phyloP scores from a whole-genome alignment of 2,329 filamentous ascomycete species.

The Emergomyces orientalis region DNA sequence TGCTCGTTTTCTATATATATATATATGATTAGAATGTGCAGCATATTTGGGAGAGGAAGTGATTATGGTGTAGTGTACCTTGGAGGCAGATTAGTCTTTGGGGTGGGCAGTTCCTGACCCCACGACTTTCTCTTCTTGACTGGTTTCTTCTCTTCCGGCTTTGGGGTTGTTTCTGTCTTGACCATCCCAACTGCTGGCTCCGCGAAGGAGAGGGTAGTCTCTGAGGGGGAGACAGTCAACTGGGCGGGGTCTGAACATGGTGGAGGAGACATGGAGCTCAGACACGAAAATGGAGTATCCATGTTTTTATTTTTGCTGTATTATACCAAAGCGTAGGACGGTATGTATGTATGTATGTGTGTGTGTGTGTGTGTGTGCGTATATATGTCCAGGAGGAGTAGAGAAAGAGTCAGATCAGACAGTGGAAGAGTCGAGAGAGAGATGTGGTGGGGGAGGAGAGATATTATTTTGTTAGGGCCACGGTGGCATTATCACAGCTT shows the following conservation, averaged over 20 bases:
- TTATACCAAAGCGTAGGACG: too few species aligned
- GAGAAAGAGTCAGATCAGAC: too few species aligned
- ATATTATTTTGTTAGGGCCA: slow-evolving; percentile 23
- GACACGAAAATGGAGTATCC: slow-evolving; percentile 27
- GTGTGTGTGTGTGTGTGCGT: too few species aligned
- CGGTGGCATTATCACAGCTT: slow-evolving; percentile 30
- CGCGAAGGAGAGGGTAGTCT: slow-evolving; percentile 26
- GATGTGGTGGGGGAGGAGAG: slow-evolving; percentile 12
- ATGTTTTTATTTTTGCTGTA: too few species aligned
- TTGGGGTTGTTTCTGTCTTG: slow-evolving; percentile 15
- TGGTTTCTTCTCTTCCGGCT: slow-evolving; percentile 56
- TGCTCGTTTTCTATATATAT: slow-evolving; percentile 72
- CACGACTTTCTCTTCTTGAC: slow-evolving; percentile 96
- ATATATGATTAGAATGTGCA: too few species aligned
- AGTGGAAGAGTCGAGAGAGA: slow-evolving; percentile 10
- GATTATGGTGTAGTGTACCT: too few species aligned
- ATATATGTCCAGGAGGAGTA: too few species aligned
- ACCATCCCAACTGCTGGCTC: slow-evolving; percentile 23
- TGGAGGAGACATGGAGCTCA: slow-evolving; percentile 26
- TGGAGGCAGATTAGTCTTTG: slow-evolving; percentile 91
- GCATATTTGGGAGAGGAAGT: too few species aligned
- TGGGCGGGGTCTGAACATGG: slow-evolving; percentile 28
- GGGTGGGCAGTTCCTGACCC: slow-evolving; percentile 93
- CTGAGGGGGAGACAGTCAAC: slow-evolving; percentile 34
- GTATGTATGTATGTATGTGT: too few species aligned